These are phyloP conservation scores for Lophiotrema nucula DNA, from an alignment of 495 filamentous ascomycete genomes.

Conservation along the genomic window DNA sequence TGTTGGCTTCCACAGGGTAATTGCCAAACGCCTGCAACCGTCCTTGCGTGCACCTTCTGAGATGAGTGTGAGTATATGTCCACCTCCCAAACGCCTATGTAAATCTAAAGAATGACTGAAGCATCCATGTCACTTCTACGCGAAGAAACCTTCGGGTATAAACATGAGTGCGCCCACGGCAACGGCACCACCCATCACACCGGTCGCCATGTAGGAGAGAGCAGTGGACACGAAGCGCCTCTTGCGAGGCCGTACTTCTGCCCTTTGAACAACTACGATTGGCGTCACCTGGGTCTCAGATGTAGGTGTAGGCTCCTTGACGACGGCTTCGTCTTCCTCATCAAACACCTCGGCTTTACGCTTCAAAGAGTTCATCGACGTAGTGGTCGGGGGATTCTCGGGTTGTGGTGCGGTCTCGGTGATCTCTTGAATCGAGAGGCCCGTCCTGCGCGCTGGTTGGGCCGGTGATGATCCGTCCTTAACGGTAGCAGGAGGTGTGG, in stretches of 20 bases:
- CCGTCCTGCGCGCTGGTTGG: neutral
- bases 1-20: neutral
- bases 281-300: neutral
- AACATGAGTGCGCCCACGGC: neutral
- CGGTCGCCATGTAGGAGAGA: neutral
- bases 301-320: neutral
- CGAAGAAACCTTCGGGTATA: neutral
- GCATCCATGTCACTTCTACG: neutral
- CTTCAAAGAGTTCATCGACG: neutral
- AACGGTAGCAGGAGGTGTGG: neutral
- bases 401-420: neutral
- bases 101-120: neutral
- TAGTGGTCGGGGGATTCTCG: neutral
- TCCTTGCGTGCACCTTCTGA: neutral
- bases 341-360: neutral
- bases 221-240: neutral
- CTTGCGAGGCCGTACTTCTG: neutral
- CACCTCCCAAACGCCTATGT: neutral
- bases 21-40: neutral
- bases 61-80: neutral
- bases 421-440: neutral
- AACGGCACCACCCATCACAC: neutral
- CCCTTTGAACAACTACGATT: neutral
- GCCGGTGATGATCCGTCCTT: neutral
- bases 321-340: neutral